A percentile compares a stretch with the other conserved stretches of the same genome.
phyloP scores from a whole-genome alignment of 1,139 yeast genomes.

The Spencermartinsiella ligniputridi region DNA sequence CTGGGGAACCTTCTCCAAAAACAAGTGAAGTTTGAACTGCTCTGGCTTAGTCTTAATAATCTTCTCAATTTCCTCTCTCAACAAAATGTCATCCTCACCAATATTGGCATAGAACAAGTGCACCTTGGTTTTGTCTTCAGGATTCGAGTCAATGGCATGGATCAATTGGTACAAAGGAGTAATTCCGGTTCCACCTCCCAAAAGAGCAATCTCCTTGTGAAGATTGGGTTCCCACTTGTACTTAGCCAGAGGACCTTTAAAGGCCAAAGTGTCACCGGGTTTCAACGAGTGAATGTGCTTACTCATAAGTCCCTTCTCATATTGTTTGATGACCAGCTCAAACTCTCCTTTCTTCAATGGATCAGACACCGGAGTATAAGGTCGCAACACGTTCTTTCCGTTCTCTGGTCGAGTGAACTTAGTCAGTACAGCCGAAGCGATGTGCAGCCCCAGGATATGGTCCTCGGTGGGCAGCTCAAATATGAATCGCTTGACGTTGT shows the following conservation, averaged over 20 bases:
- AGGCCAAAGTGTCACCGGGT: slow-evolving; percentile 74
- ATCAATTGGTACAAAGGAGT: slow-evolving; percentile 89
- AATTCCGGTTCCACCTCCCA: slow-evolving; percentile 97
- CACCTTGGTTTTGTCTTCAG: slow-evolving; percentile 80
- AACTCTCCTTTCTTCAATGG: slow-evolving; percentile 65
- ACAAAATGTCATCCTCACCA: slow-evolving; percentile 69
- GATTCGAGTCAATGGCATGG: slow-evolving; percentile 46
- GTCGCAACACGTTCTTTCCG: slow-evolving; percentile 89
- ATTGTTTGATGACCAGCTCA: slow-evolving; percentile 78
- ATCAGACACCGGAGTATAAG: slow-evolving; percentile 89
- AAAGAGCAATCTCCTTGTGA: slow-evolving; percentile 71
- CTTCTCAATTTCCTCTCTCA: slow-evolving; percentile 69
- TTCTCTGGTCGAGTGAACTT: slow-evolving; percentile 71
- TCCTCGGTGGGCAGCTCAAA: slow-evolving; percentile 69
- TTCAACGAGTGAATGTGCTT: slow-evolving; percentile 67
- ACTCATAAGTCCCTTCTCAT: slow-evolving; percentile 81
- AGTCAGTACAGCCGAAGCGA: slow-evolving; percentile 77
- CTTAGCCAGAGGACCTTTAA: slow-evolving; percentile 93
- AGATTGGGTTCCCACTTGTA: slow-evolving; percentile 90
- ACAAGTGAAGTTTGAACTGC: slow-evolving; percentile 71
- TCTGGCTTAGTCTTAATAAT: slow-evolving; percentile 64
- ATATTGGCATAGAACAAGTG: slow-evolving; percentile 76
- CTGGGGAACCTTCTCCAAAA: slow-evolving; percentile 62
- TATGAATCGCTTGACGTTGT: slow-evolving; percentile 55
- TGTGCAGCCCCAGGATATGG: slow-evolving; percentile 69